Evolutionary conservation across 495 filamentous ascomycete genomes (phyloP).

Genomic region (Neurospora terricola): DNA sequence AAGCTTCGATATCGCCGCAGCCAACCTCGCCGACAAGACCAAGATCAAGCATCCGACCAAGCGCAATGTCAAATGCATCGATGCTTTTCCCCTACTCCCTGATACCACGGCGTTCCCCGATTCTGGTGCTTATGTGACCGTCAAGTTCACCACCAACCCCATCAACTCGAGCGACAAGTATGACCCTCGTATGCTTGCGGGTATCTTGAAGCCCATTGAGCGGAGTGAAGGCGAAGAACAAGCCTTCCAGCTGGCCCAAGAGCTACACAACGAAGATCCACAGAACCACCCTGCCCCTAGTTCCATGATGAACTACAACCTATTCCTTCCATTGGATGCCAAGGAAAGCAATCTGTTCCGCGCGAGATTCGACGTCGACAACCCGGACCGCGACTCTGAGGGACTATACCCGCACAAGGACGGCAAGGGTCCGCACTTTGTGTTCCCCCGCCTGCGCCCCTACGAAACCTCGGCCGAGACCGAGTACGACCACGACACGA

Average conservation of each 20-base stretch:
- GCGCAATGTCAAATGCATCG: constrained; percentile 64
- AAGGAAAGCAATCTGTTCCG: constrained; percentile 53
- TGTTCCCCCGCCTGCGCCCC: constrained; percentile 65
- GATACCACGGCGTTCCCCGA: constrained; percentile 87
- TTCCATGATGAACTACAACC: constrained; percentile 67
- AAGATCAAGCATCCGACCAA: constrained; percentile 75
- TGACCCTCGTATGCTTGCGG: constrained; percentile 73
- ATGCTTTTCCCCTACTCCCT: constrained; percentile 72
- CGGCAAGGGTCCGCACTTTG: constrained; percentile 45
- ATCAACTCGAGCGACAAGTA: constrained; percentile 48
- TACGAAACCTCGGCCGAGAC: constrained; percentile 72
- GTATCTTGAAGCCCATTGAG: constrained; percentile 60
- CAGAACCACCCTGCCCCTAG: constrained; percentile 48
- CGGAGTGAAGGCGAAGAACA: constrained; percentile 40
- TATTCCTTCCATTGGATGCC: constrained; percentile 56
- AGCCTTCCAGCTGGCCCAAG: constrained; percentile 39
- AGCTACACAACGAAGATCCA: constrained; percentile 55
- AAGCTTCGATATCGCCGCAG: constrained; percentile 73
- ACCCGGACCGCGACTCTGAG: constrained; percentile 58
- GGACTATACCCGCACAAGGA: constrained; percentile 52
- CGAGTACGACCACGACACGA: constrained; percentile 54
- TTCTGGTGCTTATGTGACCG: constrained; percentile 70
- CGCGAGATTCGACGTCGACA: constrained; percentile 59
- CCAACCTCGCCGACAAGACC: constrained; percentile 56
- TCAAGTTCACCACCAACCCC: constrained; percentile 83